phyloP scores from a whole-genome alignment of 345 rosid genomes.

The Luvunga scandens region DNA sequence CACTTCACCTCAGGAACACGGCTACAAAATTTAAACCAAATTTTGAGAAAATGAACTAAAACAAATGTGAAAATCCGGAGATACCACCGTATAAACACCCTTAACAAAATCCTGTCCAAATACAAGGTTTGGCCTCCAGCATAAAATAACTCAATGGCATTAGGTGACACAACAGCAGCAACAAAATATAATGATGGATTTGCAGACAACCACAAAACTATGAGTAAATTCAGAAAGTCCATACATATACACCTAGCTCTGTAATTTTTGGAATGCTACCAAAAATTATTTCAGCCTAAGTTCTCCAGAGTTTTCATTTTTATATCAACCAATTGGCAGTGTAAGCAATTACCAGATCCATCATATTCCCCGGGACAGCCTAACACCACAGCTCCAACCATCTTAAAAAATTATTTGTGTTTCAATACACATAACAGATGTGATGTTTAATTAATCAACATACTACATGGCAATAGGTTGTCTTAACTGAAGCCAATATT shows the following conservation, averaged over 20 bases:
- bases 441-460: not conserved
- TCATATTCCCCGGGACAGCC: not conserved
- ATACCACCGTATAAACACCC: not conserved
- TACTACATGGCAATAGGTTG: not conserved
- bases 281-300: not conserved
- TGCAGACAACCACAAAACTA: not conserved
- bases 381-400: too few relatives aligned
- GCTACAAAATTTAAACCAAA: conserved; percentile 27
- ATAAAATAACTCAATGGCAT: not conserved
- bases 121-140: not conserved
- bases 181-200: not conserved
- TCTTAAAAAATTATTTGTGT: not conserved
- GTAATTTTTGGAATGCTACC: not conserved
- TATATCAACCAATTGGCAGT: not conserved
- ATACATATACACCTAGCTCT: not conserved
- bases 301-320: not conserved
- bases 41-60: not conserved
- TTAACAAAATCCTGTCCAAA: not conserved
- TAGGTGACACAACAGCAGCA: not conserved
- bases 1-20: conserved; percentile 89
- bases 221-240: not conserved
- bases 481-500: not conserved
- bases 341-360: not conserved
- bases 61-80: not conserved
- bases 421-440: not conserved